Conservation (phyloP, 2,329 filamentous ascomycete genomes). For the Fusarium tuaranense region DNA sequence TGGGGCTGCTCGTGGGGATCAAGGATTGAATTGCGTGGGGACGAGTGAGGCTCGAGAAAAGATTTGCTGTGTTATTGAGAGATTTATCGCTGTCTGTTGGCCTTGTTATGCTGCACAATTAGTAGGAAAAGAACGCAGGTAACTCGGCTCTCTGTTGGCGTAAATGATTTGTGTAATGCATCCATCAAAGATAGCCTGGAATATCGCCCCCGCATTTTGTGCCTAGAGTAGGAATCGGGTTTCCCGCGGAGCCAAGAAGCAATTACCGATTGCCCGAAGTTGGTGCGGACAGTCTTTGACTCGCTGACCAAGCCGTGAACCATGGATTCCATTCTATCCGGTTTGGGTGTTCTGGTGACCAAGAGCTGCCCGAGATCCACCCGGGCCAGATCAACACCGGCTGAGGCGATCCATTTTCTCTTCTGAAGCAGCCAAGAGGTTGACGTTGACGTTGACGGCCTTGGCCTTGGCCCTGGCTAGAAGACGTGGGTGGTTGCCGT, state of each 20-base stretch:
- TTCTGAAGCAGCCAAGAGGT: neutral
- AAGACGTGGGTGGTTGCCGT: neutral
- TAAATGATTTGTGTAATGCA: constrained; percentile 32
- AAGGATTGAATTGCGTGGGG: constrained; percentile 33
- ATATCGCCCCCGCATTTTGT: constrained; percentile 30
- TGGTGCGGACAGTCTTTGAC: constrained; percentile 24
- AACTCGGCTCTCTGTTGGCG: constrained; percentile 1
- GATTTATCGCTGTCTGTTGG: constrained; percentile 8
- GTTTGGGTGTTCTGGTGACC: constrained; percentile 5
- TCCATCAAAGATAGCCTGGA: constrained; percentile 17
- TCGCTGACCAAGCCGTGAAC: constrained; percentile 32
- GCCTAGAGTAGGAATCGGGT: constrained; percentile 3
- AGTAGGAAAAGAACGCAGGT: neutral
- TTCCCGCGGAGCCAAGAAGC: constrained; percentile 6
- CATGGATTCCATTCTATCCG: neutral
- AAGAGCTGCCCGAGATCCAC: neutral
- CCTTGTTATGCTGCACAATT: neutral
- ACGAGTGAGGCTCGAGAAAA: neutral
- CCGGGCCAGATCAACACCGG: constrained; percentile 11
- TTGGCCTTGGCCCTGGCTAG: neutral
- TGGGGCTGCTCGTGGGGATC: constrained; percentile 24
- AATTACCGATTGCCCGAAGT: constrained; percentile 12
- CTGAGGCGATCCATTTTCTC: neutral
- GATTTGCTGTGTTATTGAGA: constrained; percentile 14
- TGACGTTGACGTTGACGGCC: neutral